These are phyloP conservation scores for Porcisia deanei DNA, from an alignment of 208 protist genomes.

Conservation along the genomic window DNA sequence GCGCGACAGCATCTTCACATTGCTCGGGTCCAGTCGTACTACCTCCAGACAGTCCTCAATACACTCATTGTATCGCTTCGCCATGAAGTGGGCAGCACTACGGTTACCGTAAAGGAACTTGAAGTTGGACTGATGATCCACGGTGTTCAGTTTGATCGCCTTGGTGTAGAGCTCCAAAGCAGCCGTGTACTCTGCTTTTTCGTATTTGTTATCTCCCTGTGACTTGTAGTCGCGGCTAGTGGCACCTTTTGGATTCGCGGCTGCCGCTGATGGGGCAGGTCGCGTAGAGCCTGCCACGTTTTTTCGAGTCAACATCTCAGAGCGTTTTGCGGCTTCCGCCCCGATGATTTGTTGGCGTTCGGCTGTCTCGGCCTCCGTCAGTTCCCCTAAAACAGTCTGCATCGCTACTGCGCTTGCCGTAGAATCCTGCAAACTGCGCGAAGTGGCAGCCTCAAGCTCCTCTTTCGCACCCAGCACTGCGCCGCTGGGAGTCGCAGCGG, in stretches of 20 bases:
- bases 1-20: conserved; percentile 71
- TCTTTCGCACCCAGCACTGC: conserved; percentile 5
- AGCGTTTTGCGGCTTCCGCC: background rate
- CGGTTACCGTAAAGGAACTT: conserved; percentile 85
- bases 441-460: conserved; percentile 1
- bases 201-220: conserved; percentile 87
- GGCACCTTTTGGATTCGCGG: background rate
- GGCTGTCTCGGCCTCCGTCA: conserved; percentile 36
- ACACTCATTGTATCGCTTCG: conserved; percentile 75
- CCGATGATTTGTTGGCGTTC: conserved; percentile 36
- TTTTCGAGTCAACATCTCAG: conserved; percentile 10
- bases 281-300: background rate
- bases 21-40: conserved; percentile 67
- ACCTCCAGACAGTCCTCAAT: conserved; percentile 82
- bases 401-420: background rate
- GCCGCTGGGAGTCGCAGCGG: background rate
- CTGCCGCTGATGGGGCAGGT: background rate
- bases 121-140: conserved; percentile 58
- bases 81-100: conserved; percentile 90
- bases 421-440: background rate
- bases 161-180: conserved; percentile 87
- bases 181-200: conserved; percentile 72
- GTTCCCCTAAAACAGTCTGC: conserved; percentile 19
- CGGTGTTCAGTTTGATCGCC: conserved; percentile 69
- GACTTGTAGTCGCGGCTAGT: conserved; percentile 76